Evolutionary conservation across 768 basidiomycete species (phyloP).

Genomic region (Hygrocybe punicea): DNA sequence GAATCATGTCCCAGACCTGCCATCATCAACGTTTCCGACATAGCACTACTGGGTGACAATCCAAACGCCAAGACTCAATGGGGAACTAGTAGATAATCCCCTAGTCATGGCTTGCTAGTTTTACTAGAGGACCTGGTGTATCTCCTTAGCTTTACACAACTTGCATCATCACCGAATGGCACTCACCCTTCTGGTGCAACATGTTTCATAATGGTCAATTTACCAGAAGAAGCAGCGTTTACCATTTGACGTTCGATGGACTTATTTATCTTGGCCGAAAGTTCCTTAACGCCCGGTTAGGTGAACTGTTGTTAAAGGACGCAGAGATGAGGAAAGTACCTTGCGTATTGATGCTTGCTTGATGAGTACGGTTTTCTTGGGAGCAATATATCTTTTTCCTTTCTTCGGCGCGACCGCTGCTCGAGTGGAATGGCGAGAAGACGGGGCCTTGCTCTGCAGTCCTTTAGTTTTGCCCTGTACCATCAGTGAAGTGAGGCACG

Average conservation of each 20-base stretch:
- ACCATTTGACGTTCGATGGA: slow-evolving; percentile 93
- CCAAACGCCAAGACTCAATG: too few species aligned
- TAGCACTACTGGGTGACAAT: too few species aligned
- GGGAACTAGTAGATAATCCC: too few species aligned
- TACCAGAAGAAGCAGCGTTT: slow-evolving; percentile 81
- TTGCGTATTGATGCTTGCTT: slow-evolving; percentile 77
- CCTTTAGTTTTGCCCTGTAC: slow-evolving; percentile 86
- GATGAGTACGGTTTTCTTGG: slow-evolving; percentile 72
- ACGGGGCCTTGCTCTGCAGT: slow-evolving; percentile 54
- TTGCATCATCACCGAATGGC: not conserved
- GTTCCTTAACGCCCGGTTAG: too few species aligned
- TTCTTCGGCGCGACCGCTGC: slow-evolving; percentile 73
- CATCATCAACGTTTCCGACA: too few species aligned
- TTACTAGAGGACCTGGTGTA: not conserved
- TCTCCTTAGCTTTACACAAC: not conserved
- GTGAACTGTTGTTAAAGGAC: not conserved
- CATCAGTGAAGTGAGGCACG: slow-evolving; percentile 35
- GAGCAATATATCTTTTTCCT: slow-evolving; percentile 71
- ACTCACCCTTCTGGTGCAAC: slow-evolving; percentile 42
- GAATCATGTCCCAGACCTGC: too few species aligned
- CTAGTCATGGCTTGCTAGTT: not conserved
- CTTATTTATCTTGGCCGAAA: slow-evolving; percentile 87
- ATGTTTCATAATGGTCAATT: slow-evolving; percentile 90
- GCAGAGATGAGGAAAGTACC: slow-evolving; percentile 38
- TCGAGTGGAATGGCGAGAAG: slow-evolving; percentile 58